Base-by-base conservation (phyloP, 768 basidiomycete species). In the Psilocybe cyanescens region DNA sequence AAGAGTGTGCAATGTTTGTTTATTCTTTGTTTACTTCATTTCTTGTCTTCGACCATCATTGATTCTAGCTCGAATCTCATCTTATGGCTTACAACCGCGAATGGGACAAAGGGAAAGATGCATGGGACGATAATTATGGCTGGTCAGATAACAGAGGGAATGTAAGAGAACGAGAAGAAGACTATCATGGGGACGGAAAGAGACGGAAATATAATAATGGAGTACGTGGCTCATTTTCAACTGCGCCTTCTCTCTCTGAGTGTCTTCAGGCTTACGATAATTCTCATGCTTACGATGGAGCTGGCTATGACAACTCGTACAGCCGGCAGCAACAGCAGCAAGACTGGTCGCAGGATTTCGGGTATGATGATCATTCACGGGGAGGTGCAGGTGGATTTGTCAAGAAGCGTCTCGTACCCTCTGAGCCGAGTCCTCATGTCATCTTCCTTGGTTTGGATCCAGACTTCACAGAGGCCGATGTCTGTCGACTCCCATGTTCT, bases 371-470 rank as follows among this genome's bases (percentile, higher is more conserved):
- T 70, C 86, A 77, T 57, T 71, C 73, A 50, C 75, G 85, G 67
- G 80, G 81, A 60, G 77, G 71, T 37, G 72, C 70, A 54, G 76
- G 72, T 49, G 72, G 74, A 57, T 83, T 83, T 69, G 71, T 71
- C 71, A 92, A 92, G 81, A 92, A 93, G 74, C 90, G 92, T 56
- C 81, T 92, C 45, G 80, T 85, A 60, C 90, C 92, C 31, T 95
- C 92, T 57, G 92, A 94, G 73, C 89, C 92, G 50, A 94, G 91
- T 72, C 87, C 89, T 48, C 95, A 98, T 78, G 92, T 98, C 72
- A 97, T 97, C 71, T 97, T 97, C 76, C 87, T 98, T 63, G 95
- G 95, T 58, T 76, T 98, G 60, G 95, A 97, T 75, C 87, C 89
- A 59, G 94, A 95, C 74, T 92, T 96, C 70, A 90, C 90, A 57